Evolutionary conservation across 2,329 filamentous ascomycete species (phyloP).

Genomic region (Rhynchosporium graminicola): DNA sequence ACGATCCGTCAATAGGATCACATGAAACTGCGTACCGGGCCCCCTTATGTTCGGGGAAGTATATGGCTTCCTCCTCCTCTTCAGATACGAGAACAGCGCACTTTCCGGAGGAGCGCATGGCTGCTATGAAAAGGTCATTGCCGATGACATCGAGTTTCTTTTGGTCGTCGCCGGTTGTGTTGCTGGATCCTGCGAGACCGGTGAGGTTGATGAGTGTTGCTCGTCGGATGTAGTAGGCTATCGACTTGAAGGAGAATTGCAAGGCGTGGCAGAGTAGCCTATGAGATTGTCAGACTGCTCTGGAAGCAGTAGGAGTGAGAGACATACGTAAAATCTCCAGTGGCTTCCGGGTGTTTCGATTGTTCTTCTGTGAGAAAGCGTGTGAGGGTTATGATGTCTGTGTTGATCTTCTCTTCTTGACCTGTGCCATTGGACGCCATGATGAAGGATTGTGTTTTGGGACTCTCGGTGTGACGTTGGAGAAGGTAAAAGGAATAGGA

Average conservation of each 20-base stretch:
- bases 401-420: slow-evolving; percentile 80
- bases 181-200: slow-evolving; percentile 90
- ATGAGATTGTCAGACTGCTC: slow-evolving; percentile 25
- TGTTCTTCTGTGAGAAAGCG: slow-evolving; percentile 97
- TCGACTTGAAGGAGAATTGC: slow-evolving; percentile 99
- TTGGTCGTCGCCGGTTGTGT: slow-evolving; percentile 95
- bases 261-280: slow-evolving; percentile 96
- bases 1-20: slow-evolving; percentile 96
- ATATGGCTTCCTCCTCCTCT: slow-evolving; percentile 91
- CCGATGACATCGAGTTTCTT: slow-evolving; percentile 99
- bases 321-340: slow-evolving; percentile 96
- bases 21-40: slow-evolving; percentile 94
- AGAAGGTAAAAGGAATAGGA: slow-evolving; percentile 6
- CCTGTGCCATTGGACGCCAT: slow-evolving; percentile 33
- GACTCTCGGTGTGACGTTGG: slow-evolving; percentile 8
- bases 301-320: not conserved
- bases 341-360: slow-evolving; percentile 87
- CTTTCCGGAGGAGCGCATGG: slow-evolving; percentile 90
- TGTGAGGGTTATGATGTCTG: slow-evolving; percentile 92
- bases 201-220: slow-evolving; percentile 94
- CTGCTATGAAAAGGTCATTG: slow-evolving; percentile 95
- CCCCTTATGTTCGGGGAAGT: slow-evolving; percentile 73
- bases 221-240: slow-evolving; percentile 98
- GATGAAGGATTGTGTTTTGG: slow-evolving; percentile 24
- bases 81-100: slow-evolving; percentile 94